A percentile compares a stretch with the other conserved stretches of the same genome.
phyloP scores from a whole-genome alignment of 31 red algal species.

The Porphyra umbilicalis region DNA sequence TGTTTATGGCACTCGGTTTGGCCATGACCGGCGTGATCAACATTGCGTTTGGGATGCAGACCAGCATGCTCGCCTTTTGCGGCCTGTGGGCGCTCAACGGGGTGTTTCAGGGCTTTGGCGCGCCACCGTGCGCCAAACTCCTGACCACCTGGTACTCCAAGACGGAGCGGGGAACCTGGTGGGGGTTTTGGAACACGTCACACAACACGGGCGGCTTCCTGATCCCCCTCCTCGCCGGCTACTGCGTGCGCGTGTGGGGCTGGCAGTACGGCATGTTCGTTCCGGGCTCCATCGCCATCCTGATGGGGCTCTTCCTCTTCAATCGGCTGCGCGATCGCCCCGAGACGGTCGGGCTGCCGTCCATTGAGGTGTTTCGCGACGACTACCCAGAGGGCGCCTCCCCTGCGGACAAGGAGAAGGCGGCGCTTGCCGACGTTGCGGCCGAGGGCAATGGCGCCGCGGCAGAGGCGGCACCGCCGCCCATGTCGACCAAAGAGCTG shows the following conservation, averaged over 20 bases:
- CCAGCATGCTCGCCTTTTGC: conserved; percentile 56
- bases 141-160: conserved; percentile 94
- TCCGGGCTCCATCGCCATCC: conserved; percentile 76
- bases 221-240: conserved; percentile 90
- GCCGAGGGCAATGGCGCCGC: not conserved
- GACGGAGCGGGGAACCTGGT: conserved; percentile 96
- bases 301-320: conserved; percentile 77
- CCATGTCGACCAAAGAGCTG: conserved; percentile 21
- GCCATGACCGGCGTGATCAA: conserved; percentile 92
- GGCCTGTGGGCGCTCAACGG: conserved; percentile 88
- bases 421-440: not conserved
- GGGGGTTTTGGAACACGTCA: conserved; percentile 98
- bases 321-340: conserved; percentile 86
- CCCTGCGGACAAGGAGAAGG: not conserved
- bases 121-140: conserved; percentile 93
- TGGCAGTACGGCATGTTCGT: conserved; percentile 99
- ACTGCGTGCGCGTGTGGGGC: conserved; percentile 75
- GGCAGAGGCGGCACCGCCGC: not conserved
- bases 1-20: conserved; percentile 86
- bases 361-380: conserved; percentile 57
- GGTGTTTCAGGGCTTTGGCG: conserved; percentile 90
- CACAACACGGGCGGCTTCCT: conserved; percentile 98
- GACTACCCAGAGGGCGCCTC: conserved; percentile 17
- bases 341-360: conserved; percentile 72
- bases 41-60: conserved; percentile 90